Evolutionary conservation across 768 basidiomycete species (phyloP).

Genomic region (Cystobasidium onofrii): DNA sequence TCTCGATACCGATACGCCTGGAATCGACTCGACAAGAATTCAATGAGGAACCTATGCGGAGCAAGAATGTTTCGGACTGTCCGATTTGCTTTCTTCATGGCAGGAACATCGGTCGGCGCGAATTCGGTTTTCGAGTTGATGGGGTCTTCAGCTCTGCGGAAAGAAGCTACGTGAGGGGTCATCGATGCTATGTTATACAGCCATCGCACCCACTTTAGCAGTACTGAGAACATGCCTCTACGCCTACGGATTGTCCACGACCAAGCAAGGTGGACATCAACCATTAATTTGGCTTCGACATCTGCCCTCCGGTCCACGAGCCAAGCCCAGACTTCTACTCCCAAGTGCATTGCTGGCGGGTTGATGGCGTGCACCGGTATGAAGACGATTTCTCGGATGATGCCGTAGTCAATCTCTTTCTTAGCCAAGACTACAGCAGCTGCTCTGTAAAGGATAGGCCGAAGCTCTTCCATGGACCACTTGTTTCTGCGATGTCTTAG

Average conservation of each 20-base stretch:
- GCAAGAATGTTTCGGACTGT: conserved; percentile 66
- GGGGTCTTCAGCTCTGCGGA: conserved; percentile 69
- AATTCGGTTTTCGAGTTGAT: conserved; percentile 78
- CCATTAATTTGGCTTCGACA: conserved; percentile 72
- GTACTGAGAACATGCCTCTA: conserved; percentile 72
- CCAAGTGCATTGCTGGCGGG: conserved; percentile 72
- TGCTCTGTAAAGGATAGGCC: conserved; percentile 75
- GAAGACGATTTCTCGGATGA: conserved; percentile 76
- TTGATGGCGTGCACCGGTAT: conserved; percentile 85
- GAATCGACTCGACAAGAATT: conserved; percentile 81
- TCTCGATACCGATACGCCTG: conserved; percentile 87
- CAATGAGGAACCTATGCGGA: conserved; percentile 74
- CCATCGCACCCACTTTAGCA: conserved; percentile 60
- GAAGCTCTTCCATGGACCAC: conserved; percentile 72
- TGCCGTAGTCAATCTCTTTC: conserved; percentile 66
- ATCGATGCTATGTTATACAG: background rate
- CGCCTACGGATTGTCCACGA: conserved; percentile 64
- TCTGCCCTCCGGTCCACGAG: conserved; percentile 75
- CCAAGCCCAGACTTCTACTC: conserved; percentile 95
- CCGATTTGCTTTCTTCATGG: conserved; percentile 63
- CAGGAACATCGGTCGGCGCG: conserved; percentile 77
- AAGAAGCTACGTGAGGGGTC: background rate
- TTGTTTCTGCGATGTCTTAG: conserved; percentile 60
- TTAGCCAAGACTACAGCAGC: conserved; percentile 67
- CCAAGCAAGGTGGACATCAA: conserved; percentile 82